Evolutionary conservation across 2,329 filamentous ascomycete species (phyloP), one percentile per base, ranked within the genome.

Genomic region (Colletotrichum australisinense): DNA sequence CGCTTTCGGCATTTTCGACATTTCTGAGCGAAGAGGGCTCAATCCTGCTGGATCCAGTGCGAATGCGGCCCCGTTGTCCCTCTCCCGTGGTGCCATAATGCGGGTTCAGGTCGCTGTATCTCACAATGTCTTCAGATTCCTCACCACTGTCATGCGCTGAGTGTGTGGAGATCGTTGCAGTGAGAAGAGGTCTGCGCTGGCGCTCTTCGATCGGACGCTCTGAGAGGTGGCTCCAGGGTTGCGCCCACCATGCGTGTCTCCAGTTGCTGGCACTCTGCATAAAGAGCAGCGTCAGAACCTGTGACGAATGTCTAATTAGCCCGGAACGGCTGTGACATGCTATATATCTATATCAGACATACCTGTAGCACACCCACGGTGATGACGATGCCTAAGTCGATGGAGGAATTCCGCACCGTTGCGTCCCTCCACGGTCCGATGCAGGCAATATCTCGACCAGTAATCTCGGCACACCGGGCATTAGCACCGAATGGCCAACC

Each of bases 311-410:
- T 22, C 42, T 22, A 4, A 52, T 70, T 38, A 62, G 63, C 14
- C 28, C 53, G 12, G 59, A 14, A n/a, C n/a, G 11, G n/a, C 14
- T 2, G 8, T 55, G 3, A 2, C 7, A 4, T 11, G 11, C 14
- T 8, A 19, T 1, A 35, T 5, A n/a, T 72, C 16, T 22, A 8
- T n/a, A n/a, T 2, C 22, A 9, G 12, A 75, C 82, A 67, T 76
- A 91, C 90, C 86, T 92, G 89, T 69, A 92, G 82, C 5, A 90
- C 59, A 5, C 88, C 90, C 5, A 90, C 86, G 0, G 83, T 80
- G 0, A 90, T 56, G 0, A 88, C 87, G 30, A 92, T 86, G 0
- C 82, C 84, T 62, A 93, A 84, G 52, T 91, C 84, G 24, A 91
- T 77, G 0, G 88, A 88, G 0, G 90, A 87, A 32, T 86, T 86